phyloP scores from a whole-genome alignment of 768 basidiomycete species.

The Boletus insuetus region DNA sequence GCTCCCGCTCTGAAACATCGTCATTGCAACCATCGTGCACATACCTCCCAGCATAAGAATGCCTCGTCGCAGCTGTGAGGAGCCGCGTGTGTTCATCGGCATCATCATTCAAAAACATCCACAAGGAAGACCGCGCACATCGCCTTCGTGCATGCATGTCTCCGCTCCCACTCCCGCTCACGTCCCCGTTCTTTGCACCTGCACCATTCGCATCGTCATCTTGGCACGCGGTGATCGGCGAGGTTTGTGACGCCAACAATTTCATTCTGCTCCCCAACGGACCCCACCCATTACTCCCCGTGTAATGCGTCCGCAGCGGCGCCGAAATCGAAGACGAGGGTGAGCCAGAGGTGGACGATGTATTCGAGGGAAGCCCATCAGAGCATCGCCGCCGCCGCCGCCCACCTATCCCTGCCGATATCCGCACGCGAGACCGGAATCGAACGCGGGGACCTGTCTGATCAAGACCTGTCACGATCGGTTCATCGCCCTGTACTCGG shows the following conservation, averaged over 20 bases:
- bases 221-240: neutral
- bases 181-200: neutral
- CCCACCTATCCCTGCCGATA: constrained; percentile 63
- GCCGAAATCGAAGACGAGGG: constrained; percentile 81
- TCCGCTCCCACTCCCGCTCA: neutral
- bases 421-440: constrained; percentile 75
- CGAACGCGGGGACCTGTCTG: constrained; percentile 42
- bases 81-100: constrained; percentile 41
- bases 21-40: constrained; percentile 16
- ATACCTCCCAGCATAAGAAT: constrained; percentile 19
- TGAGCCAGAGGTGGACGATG: constrained; percentile 54
- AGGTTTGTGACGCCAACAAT: constrained; percentile 18
- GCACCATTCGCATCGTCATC: neutral
- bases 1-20: constrained; percentile 31
- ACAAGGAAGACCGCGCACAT: constrained; percentile 4
- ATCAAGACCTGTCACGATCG: constrained; percentile 4
- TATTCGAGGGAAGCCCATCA: constrained; percentile 22
- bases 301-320: constrained; percentile 62
- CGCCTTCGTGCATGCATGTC: neutral
- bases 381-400: constrained; percentile 37
- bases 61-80: constrained; percentile 25
- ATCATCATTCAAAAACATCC: constrained; percentile 9
- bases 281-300: constrained; percentile 53
- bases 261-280: constrained; percentile 59
- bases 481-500: constrained; percentile 19